Conservation (phyloP, 768 basidiomycete species). For the Tulasnella sp. region DNA sequence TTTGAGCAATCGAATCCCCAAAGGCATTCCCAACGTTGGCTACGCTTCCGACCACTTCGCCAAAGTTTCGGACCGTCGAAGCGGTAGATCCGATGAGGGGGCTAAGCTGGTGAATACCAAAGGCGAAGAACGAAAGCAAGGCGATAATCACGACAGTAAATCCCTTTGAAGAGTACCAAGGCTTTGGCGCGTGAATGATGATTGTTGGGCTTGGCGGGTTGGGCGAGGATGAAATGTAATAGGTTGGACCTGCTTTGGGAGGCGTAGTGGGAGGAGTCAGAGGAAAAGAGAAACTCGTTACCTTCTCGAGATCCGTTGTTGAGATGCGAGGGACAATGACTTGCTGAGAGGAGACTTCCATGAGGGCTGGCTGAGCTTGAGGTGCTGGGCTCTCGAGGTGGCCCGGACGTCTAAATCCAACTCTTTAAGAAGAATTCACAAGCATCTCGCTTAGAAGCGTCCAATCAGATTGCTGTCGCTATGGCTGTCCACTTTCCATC, state of each 20-base stretch:
- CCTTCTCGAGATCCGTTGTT: slow-evolving; percentile 5
- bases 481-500: slow-evolving; percentile 2
- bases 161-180: background rate
- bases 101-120: background rate
- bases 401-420: background rate
- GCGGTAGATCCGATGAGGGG: background rate
- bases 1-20: background rate
- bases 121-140: background rate
- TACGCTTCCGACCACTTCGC: background rate
- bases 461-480: slow-evolving; percentile 1
- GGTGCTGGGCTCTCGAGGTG: background rate
- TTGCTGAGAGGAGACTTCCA: slow-evolving; percentile 4
- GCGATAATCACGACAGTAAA: background rate
- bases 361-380: background rate
- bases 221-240: background rate
- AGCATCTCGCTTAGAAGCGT: background rate
- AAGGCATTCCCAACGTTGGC: background rate
- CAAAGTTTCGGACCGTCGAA: background rate
- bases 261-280: background rate
- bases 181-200: background rate
- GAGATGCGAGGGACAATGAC: slow-evolving; percentile 5
- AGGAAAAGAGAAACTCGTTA: background rate
- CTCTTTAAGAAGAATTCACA: background rate
- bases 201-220: background rate
- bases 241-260: background rate